Evolutionary conservation across 2,329 filamentous ascomycete genomes (phyloP), one percentile per base, ranked within the genome.

Genomic region (Basipetospora chlamydospora): DNA sequence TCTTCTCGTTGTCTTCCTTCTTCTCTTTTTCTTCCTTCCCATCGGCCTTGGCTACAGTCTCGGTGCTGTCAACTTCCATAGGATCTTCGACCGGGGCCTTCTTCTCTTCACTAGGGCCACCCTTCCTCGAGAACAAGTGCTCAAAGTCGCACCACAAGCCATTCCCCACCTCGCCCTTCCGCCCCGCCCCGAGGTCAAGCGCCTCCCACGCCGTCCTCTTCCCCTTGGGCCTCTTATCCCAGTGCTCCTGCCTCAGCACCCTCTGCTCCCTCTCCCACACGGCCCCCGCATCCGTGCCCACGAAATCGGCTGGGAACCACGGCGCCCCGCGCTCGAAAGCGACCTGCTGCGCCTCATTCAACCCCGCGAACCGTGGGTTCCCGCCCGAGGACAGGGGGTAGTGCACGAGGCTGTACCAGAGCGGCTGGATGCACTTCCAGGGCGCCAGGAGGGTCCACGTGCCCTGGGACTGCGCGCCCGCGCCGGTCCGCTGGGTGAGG

Each of bases 131-230:
- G 37, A 85, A 63, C n/a, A 92, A 55, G 23, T 62, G 60, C 48
- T 85, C 78, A 69, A 85, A 94, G 49, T 93, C 84, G 56, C 83
- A 94, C 8, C 75, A 73, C 68, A 83, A 84, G 0, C 86, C 86
- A 36, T 72, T 60, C 2, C 90, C 90, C 22, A 93, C 50, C 53
- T 96, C 90, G 2, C 88, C 88, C 49, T 76, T 87, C 36, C 73
- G 71, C 1, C 72, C 77, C 26, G 70, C 67, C 0, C 84, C 83
- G 8, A 95, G 60, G 45, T 85, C 70, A 9, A 96, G 60, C 5
- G 72, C 76, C 13, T 74, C 67, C 72, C 80, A 96, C 39, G 78
- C 77, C 1, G 75, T 61, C 37, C 86, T 70, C 56, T 90, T 93
- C 16, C 83, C 80, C 54, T 83, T 90, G 0, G 90, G 87, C 33